Base-by-base conservation (phyloP, 129 eudicot species). In the Flaveria bidentis region DNA sequence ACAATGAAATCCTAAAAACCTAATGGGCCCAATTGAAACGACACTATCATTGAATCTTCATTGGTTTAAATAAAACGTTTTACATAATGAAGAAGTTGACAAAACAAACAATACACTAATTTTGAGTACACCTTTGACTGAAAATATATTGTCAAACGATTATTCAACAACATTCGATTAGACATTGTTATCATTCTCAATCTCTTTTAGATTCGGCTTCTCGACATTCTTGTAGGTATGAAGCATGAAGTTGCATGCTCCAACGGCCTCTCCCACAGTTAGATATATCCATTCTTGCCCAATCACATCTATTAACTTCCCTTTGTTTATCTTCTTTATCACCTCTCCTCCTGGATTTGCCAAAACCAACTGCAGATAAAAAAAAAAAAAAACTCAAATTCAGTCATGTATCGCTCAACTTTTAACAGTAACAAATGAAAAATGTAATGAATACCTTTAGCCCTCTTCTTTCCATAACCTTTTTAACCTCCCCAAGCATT, bases 321-420 rank as follows among this genome's bases (percentile, higher is more conserved):
- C 75, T 67, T 90, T 91, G 77, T 89, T 81, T 78, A 94, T 36
- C 86, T 94, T 94, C 86, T 94, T 94, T 80, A 94, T 86, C 80
- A 94, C 97, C 63, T 94, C 98, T n/a, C 93, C 96, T 22, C 96
- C 89, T 0, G 96, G 98, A 78, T 91, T 94, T 0, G 93, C 98
- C 78, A 94, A 67, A 22, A 86, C 93, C 52, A 94, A 86, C 97
- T 92, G 61, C 17, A 62, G 2, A 20, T 62, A 36, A 47, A 0
- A 15, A 61, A 36, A 47, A 0, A 15, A 61, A 13, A 1, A 26
- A 2, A 39, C 6, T 28, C 6, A 8, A 23, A 53, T 73, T 73
- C 61, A 52, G 5, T 1, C 2, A 22, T 23, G 6, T 10, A 28
- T 58, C 18, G 9, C 9, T 58, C 41, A 81, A 17, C 41, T 57